Evolutionary conservation across 805 yeast genomes (phyloP).

Genomic region (Myxozyma lipomycoides): DNA sequence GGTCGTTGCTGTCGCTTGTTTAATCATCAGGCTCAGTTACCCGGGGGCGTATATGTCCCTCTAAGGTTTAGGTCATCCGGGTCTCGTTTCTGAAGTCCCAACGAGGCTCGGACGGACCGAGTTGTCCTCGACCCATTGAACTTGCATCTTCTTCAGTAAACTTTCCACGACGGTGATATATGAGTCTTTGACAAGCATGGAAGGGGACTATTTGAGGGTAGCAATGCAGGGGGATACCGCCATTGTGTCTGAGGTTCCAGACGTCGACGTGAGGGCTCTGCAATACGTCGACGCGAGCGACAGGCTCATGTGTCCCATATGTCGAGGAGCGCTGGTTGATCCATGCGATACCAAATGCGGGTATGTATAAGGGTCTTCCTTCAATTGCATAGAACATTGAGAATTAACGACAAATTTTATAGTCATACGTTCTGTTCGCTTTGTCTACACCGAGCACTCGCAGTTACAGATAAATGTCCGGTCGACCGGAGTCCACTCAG

Average conservation of each 20-base stretch:
- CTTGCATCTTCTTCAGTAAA: too few relatives aligned
- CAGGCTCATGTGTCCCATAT: slow-evolving; percentile 52
- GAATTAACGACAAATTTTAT: background rate
- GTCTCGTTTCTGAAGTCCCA: too few relatives aligned
- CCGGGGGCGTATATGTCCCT: too few relatives aligned
- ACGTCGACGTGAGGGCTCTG: slow-evolving; percentile 12
- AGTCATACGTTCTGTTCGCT: slow-evolving; percentile 58
- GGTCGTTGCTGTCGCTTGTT: too few relatives aligned
- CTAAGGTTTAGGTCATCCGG: too few relatives aligned
- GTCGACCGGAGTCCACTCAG: slow-evolving; percentile 54
- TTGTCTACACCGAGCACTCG: slow-evolving; percentile 42
- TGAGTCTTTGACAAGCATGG: background rate
- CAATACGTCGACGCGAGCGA: slow-evolving; percentile 23
- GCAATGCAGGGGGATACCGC: slow-evolving; percentile 11
- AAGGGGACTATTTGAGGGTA: too few relatives aligned
- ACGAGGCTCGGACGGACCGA: too few relatives aligned
- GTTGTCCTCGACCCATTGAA: too few relatives aligned
- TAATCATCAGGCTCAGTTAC: too few relatives aligned
- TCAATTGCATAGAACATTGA: background rate
- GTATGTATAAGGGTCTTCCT: slow-evolving; percentile 6
- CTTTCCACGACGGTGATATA: too few relatives aligned
- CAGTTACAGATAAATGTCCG: slow-evolving; percentile 46
- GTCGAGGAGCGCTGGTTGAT: slow-evolving; percentile 57
- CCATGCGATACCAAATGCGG: slow-evolving; percentile 66
- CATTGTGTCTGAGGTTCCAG: background rate